phyloP scores from a whole-genome alignment of 257 asterid genomes.

The Gynochthodes officinalis region DNA sequence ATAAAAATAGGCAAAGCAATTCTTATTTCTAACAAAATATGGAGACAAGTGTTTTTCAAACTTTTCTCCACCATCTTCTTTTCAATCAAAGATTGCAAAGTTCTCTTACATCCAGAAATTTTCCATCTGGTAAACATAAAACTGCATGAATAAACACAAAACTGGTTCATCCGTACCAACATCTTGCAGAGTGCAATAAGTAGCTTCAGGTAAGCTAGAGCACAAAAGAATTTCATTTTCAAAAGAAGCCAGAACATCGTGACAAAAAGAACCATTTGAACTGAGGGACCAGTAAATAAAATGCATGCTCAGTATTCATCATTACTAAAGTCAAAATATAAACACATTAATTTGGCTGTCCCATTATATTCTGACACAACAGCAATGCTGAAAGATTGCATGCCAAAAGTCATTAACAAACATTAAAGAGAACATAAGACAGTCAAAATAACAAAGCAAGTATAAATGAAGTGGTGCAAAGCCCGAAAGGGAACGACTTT shows the following conservation, averaged over 20 bases:
- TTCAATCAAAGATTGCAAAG: not conserved
- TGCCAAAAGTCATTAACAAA: slow-evolving; percentile 25
- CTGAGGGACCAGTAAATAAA: not conserved
- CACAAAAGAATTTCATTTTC: not conserved
- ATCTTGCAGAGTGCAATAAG: not conserved
- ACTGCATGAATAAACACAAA: not conserved
- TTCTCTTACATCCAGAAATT: not conserved
- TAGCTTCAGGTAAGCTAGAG: not conserved
- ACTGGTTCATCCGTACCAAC: not conserved
- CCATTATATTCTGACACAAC: not conserved
- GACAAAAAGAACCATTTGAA: not conserved
- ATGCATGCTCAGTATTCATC: slow-evolving; percentile 10
- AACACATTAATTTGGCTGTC: not conserved
- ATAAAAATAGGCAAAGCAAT: not conserved
- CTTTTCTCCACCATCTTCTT: not conserved
- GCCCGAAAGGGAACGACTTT: slow-evolving; percentile 27
- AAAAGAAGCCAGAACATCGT: too few relatives aligned
- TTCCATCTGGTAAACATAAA: not conserved
- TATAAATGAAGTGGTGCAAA: slow-evolving; percentile 18
- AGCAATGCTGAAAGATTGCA: slow-evolving; percentile 5
- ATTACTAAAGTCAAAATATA: slow-evolving; percentile 14
- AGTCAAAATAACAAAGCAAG: slow-evolving; percentile 33
- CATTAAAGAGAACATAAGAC: slow-evolving; percentile 43
- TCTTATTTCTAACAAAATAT: not conserved
- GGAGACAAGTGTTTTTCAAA: not conserved